phyloP scores from a whole-genome alignment of 2,329 filamentous ascomycete species.

The Cytospora paraplurivora region DNA sequence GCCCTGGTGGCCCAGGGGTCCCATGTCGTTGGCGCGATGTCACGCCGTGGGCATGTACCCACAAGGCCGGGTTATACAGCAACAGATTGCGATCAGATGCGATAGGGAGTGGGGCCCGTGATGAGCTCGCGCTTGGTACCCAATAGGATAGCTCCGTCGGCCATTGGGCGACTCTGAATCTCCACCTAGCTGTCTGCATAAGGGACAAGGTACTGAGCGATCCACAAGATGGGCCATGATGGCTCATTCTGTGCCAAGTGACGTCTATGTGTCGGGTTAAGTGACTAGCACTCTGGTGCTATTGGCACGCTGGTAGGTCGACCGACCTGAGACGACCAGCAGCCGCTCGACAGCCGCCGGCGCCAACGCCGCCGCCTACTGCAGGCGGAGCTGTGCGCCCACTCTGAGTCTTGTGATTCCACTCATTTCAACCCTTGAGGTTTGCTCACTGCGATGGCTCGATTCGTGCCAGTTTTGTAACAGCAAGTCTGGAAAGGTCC shows the following conservation, averaged over 20 bases:
- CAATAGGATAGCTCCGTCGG: neutral
- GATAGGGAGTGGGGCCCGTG: neutral
- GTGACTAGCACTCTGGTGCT: neutral
- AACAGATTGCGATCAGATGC: conserved; percentile 1
- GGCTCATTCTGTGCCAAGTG: neutral
- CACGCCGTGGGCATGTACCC: neutral
- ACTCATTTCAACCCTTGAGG: conserved; percentile 1
- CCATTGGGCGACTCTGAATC: neutral
- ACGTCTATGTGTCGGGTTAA: neutral
- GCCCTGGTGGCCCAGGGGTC: too few relatives aligned
- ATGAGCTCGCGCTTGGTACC: neutral
- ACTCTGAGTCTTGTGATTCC: neutral
- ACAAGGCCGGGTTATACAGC: neutral
- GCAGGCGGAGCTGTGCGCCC: conserved; percentile 20
- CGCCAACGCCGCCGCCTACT: conserved; percentile 15
- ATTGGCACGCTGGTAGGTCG: neutral
- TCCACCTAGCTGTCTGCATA: neutral
- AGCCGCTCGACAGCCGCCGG: conserved; percentile 4
- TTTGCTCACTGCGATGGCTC: neutral
- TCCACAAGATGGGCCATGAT: neutral
- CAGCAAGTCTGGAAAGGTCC: neutral
- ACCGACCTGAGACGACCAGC: neutral
- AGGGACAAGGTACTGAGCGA: neutral
- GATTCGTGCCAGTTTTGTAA: neutral
- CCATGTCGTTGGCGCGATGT: too few relatives aligned